A percentile compares a stretch with the other conserved stretches of the same genome.
These are phyloP conservation scores for Phytophthora pisi DNA, from an alignment of 352 stramenopile species.

Conservation along the genomic window DNA sequence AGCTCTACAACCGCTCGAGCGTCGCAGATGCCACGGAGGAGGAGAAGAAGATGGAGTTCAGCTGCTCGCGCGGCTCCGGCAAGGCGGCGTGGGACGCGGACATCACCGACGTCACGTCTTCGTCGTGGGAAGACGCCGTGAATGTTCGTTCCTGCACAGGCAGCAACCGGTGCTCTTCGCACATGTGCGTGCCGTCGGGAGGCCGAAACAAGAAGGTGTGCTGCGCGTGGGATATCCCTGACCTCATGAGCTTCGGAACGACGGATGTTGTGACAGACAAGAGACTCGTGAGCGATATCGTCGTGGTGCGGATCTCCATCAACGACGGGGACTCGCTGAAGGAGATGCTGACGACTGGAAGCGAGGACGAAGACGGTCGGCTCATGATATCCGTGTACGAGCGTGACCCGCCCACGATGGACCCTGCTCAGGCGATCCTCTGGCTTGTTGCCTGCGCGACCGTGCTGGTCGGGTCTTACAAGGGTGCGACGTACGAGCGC, in stretches of 20 bases:
- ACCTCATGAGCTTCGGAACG: conserved; percentile 68
- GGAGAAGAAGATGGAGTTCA: conserved; percentile 58
- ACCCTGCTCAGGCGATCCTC: conserved; percentile 75
- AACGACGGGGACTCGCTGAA: conserved; percentile 64
- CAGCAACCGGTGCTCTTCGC: conserved; percentile 52
- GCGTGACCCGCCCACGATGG: conserved; percentile 57
- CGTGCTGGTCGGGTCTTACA: conserved; percentile 77
- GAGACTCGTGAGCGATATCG: conserved; percentile 54
- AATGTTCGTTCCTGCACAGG: conserved; percentile 53
- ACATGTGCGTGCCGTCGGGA: conserved; percentile 67
- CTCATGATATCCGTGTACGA: conserved; percentile 68
- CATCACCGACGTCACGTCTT: conserved; percentile 35
- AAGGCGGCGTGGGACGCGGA: conserved; percentile 33
- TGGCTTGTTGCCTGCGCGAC: conserved; percentile 79
- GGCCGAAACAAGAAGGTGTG: conserved; percentile 62
- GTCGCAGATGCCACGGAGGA: conserved; percentile 34
- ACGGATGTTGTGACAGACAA: conserved; percentile 42
- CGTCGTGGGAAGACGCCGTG: conserved; percentile 41
- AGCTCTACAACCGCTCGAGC: conserved; percentile 72
- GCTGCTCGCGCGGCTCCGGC: conserved; percentile 55
- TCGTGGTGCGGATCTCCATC: conserved; percentile 77
- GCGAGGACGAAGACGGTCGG: conserved; percentile 29
- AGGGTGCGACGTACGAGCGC: conserved; percentile 67
- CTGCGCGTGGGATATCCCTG: conserved; percentile 80
- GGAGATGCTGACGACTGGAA: conserved; percentile 32